These are phyloP conservation scores for Nemania sp. DNA, from an alignment of 2,329 filamentous ascomycete species.

Conservation along the genomic window DNA sequence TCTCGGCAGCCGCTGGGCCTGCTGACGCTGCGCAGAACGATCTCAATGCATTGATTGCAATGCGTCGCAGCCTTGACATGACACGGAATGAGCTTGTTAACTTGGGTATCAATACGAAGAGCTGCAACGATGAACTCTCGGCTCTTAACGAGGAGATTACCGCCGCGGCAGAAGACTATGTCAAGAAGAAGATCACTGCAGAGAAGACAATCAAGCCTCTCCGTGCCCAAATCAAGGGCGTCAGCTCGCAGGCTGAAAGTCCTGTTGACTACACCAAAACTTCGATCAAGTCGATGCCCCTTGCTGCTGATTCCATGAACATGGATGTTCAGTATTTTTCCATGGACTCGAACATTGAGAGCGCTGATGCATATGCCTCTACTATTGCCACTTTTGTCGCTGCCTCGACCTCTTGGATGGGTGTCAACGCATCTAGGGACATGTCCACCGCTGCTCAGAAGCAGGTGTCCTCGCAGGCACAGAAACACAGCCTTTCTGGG, in stretches of 20 bases:
- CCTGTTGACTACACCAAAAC: conserved; percentile 23
- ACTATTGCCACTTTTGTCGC: conserved; percentile 9
- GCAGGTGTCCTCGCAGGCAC: conserved; percentile 16
- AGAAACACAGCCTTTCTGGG: conserved; percentile 18
- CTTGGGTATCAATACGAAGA: conserved; percentile 17
- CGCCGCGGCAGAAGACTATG: conserved; percentile 10
- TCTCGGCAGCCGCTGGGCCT: conserved; percentile 8
- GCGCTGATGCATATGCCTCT: conserved; percentile 5
- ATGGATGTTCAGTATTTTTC: conserved; percentile 29
- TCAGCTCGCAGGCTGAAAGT: conserved; percentile 13
- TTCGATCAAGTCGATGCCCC: conserved; percentile 25
- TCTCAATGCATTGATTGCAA: conserved; percentile 20
- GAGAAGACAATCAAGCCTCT: conserved; percentile 11
- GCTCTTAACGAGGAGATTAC: conserved; percentile 7
- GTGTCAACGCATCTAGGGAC: conserved; percentile 9
- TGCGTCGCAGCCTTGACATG: conserved; percentile 22
- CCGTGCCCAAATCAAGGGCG: conserved; percentile 9
- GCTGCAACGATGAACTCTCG: not conserved
- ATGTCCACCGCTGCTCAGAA: conserved; percentile 11
- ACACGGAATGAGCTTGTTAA: conserved; percentile 23
- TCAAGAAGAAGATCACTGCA: conserved; percentile 11
- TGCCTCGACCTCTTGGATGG: conserved; percentile 10
- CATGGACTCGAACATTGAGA: conserved; percentile 17
- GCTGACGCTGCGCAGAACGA: conserved; percentile 21
- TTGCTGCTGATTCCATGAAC: conserved; percentile 25